Evolutionary conservation across 2,329 filamentous ascomycete genomes (phyloP), one percentile per base, ranked within the genome.

Genomic region (Colletotrichum abscissum): DNA sequence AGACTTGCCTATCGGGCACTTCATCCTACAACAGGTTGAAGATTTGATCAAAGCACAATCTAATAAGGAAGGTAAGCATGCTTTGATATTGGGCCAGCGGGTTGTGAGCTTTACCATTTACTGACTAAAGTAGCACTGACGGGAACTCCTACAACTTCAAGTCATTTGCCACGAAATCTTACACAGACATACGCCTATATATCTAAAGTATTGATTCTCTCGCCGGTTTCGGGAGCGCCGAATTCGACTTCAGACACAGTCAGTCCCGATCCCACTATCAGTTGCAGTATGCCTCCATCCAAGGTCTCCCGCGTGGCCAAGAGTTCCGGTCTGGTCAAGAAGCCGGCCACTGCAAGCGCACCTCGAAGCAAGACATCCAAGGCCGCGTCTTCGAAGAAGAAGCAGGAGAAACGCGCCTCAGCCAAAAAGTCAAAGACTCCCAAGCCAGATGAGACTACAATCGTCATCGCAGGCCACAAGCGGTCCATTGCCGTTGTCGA

Each of bases 381-480:
- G 24, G 26, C 19, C n/a, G 19, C 19, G 19, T 49, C 19, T 22
- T 49, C 7, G 19, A n/a, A 49, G 19, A n/a, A 8, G 19, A 22
- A 22, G 22, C 38, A 6, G 38, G 64, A 55, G 16, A 11, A 12
- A 3, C 26, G 16, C 26, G 38, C 38, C 22, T 30, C 66, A 14
- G 16, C 33, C 14, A 28, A 46, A 11, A 69, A 64, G 8, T 0
- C 65, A 11, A 57, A 38, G 2, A 24, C 69, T 14, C 35, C 30
- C 8, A 56, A 35, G 12, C 28, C 19, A 16, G n/a, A 38, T 5
- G 38, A 62, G 30, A 42, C 38, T 19, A 24, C 60, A 9, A 35
- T 62, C n/a, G 46, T 52, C 8, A 35, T 35, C 16, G 38, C 26
- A n/a, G 69, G 57, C 19, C 59, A 62, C 19, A 72, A 72, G 55